phyloP scores from a whole-genome alignment of 305 asterid genomes.

The Rubia tinctorum region DNA sequence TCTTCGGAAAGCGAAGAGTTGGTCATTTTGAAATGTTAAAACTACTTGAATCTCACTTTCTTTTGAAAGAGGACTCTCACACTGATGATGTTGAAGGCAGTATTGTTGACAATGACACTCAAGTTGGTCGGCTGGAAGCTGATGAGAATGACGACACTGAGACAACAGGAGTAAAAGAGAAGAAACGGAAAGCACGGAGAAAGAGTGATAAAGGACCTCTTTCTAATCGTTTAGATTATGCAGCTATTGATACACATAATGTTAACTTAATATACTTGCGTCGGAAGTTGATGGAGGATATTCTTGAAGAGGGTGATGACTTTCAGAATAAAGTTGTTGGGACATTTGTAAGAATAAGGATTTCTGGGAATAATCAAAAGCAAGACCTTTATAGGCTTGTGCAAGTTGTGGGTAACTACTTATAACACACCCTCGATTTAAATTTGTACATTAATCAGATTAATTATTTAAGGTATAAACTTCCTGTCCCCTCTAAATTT shows the following conservation, averaged over 20 bases:
- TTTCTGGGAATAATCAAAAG: conserved; percentile 82
- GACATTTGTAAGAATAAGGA: conserved; percentile 94
- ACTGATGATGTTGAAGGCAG: conserved; percentile 82
- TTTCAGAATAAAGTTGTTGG: conserved; percentile 79
- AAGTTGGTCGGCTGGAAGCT: conserved; percentile 57
- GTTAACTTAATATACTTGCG: conserved; percentile 83
- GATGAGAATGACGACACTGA: conserved; percentile 56
- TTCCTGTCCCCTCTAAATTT: conserved; percentile 10
- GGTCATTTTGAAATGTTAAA: conserved; percentile 99
- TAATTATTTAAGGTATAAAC: conserved; percentile 2
- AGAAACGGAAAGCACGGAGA: conserved; percentile 72
- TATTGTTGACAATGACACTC: conserved; percentile 94
- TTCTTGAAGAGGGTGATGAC: conserved; percentile 78
- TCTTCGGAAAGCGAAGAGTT: conserved; percentile 95
- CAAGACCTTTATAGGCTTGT: conserved; percentile 98
- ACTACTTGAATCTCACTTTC: conserved; percentile 95
- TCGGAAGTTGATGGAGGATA: conserved; percentile 95
- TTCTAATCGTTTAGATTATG: conserved; percentile 93
- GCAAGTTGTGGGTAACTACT: conserved; percentile 80
- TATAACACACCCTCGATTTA: conserved; percentile 19
- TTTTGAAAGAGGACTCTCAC: conserved; percentile 67
- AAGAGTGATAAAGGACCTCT: conserved; percentile 68
- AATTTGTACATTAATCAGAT: conserved; percentile 16
- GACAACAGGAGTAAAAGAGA: conserved; percentile 63
- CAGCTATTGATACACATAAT: conserved; percentile 94